phyloP scores from a whole-genome alignment of 192 early-diverging fungal genomes.

The Podila clonocystis region DNA sequence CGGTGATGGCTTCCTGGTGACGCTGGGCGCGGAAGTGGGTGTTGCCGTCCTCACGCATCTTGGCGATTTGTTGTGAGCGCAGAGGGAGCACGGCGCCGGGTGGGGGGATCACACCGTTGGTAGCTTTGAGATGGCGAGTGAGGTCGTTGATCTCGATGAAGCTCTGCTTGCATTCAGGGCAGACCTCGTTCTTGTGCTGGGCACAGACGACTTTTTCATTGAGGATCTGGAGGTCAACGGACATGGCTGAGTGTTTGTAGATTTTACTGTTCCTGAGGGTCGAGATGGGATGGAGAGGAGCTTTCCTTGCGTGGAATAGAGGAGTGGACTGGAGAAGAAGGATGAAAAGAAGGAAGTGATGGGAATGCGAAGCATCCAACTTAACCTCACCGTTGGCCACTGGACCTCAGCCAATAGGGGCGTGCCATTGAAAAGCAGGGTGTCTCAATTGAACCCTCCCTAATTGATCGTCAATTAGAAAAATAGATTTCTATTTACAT shows the following conservation, averaged over 20 bases:
- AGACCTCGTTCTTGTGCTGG: constrained; percentile 69
- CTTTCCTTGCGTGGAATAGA: neutral
- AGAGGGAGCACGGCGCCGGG: constrained; percentile 67
- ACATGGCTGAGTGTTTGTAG: constrained; percentile 14
- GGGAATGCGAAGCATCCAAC: neutral
- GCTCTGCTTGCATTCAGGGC: constrained; percentile 68
- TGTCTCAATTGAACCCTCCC: neutral
- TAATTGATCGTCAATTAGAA: neutral
- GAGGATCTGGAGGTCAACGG: constrained; percentile 46
- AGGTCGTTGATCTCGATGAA: constrained; percentile 72
- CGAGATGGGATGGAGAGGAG: constrained; percentile 8
- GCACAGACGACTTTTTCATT: constrained; percentile 70
- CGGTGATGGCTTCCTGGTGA: constrained; percentile 82
- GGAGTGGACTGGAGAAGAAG: neutral
- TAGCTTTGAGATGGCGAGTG: constrained; percentile 67
- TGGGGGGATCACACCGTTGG: constrained; percentile 72
- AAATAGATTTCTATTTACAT: neutral
- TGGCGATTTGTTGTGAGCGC: constrained; percentile 62
- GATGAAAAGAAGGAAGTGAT: neutral
- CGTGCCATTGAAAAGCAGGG: constrained; percentile 6
- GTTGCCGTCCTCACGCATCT: constrained; percentile 85
- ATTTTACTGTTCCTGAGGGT: neutral
- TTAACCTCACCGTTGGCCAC: neutral
- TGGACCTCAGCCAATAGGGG: constrained; percentile 6
- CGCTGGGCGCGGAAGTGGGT: constrained; percentile 84